phyloP scores from a whole-genome alignment of 192 early-diverging fungal genomes.

The Umbelopsis sp. region DNA sequence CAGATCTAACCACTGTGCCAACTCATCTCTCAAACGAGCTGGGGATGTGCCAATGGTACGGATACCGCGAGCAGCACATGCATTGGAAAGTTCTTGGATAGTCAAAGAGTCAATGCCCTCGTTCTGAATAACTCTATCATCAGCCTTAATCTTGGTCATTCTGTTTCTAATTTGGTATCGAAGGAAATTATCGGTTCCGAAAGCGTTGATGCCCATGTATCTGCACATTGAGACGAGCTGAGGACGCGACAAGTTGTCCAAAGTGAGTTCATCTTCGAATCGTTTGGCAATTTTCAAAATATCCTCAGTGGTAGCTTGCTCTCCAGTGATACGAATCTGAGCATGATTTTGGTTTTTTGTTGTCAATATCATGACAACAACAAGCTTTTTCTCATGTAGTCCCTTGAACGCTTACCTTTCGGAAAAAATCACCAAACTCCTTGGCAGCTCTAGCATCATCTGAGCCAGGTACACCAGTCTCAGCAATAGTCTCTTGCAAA shows the following conservation, averaged over 20 bases:
- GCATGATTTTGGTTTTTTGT: slow-evolving; percentile 25
- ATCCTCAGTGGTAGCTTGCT: slow-evolving; percentile 81
- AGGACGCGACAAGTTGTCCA: slow-evolving; percentile 91
- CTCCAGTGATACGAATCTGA: slow-evolving; percentile 81
- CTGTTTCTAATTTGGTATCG: slow-evolving; percentile 89
- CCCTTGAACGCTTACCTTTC: slow-evolving; percentile 55
- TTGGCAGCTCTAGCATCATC: slow-evolving; percentile 60
- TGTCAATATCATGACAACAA: background rate
- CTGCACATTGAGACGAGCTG: slow-evolving; percentile 95
- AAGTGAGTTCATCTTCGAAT: slow-evolving; percentile 92
- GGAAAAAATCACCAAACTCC: slow-evolving; percentile 77
- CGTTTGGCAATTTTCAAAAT: slow-evolving; percentile 82
- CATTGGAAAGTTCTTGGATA: slow-evolving; percentile 85
- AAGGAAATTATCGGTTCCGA: slow-evolving; percentile 96
- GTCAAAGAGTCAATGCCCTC: slow-evolving; percentile 92
- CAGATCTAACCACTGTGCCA: slow-evolving; percentile 94
- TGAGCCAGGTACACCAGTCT: slow-evolving; percentile 65
- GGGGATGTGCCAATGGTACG: slow-evolving; percentile 87
- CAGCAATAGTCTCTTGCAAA: slow-evolving; percentile 93
- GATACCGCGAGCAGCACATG: slow-evolving; percentile 90
- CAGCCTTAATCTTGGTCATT: slow-evolving; percentile 83
- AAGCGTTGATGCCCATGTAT: slow-evolving; percentile 96
- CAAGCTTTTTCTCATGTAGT: background rate
- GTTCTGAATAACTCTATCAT: slow-evolving; percentile 82
- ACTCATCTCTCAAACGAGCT: slow-evolving; percentile 83